Base-by-base conservation (phyloP, 805 yeast species). In the Isabelozyma gotoi region DNA sequence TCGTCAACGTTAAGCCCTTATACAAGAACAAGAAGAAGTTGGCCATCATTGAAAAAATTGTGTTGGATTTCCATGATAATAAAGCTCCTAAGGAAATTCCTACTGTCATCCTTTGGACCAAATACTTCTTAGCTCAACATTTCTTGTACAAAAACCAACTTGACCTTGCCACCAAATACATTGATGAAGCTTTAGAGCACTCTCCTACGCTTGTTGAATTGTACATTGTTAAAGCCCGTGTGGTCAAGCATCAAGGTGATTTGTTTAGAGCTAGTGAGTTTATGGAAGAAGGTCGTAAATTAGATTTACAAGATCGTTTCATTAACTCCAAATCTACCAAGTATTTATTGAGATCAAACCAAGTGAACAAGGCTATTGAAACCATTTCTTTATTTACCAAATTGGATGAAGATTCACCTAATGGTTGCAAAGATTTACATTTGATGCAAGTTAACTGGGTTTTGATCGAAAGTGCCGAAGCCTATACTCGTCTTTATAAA, bases 401-500 rank as follows among this genome's bases (percentile, higher is more conserved):
- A 57, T 50, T 69, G 36, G 89, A 87, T 52, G 96, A 88, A 36
- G 81, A 78, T n/a, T 73, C 81, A 2, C 78, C 79, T n/a, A 87
- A 86, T 53, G 97, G 97, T 5, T 79, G 92, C 36, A 82, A 81
- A 52, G 97, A 94, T 60, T 72, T 92, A 54, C 95, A 88, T 57
- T 74, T 78, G 24, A 85, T 94, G 84, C 97, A 94, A 67, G 91
- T 85, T n/a, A 78, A 83, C 40, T 90, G 97, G 96, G 88, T 89
- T 48, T 67, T 94, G 49, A 65, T 77, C 14, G 97, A 89, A 59
- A 82, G 85, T 60, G 97, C 94, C 2, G 95, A 87, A 57, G 84
- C 94, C 3, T 89, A 88, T 53, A 63, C 68, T 40, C 79, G 97
- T 54, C 55, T 80, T 35, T 85, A 80, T 50, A 50, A 55, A 21